Evolutionary conservation across 495 filamentous ascomycete species (phyloP).

Genomic region (Xylaria flabelliformis): DNA sequence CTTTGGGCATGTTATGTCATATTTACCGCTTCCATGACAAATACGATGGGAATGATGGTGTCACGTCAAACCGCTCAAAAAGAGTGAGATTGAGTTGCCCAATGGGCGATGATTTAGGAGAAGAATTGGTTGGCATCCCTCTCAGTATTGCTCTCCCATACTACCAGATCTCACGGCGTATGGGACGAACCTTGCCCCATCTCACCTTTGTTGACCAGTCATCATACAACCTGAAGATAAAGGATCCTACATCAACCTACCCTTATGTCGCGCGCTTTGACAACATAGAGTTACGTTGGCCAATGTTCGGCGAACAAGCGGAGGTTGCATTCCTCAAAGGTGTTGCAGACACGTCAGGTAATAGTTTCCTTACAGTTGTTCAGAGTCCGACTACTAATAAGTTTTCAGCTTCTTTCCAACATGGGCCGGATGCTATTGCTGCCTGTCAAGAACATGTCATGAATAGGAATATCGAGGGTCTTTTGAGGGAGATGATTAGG

Average conservation of each 20-base stretch:
- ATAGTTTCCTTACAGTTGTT: background rate
- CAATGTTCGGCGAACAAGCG: slow-evolving; percentile 56
- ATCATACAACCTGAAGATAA: slow-evolving; percentile 59
- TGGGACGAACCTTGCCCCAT: slow-evolving; percentile 56
- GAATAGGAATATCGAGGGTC: slow-evolving; percentile 54
- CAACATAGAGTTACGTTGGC: slow-evolving; percentile 61
- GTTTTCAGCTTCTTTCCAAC: slow-evolving; percentile 48
- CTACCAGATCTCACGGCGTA: slow-evolving; percentile 53
- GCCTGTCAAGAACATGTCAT: slow-evolving; percentile 61
- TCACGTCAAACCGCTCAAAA: slow-evolving; percentile 43
- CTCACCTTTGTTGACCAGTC: slow-evolving; percentile 59
- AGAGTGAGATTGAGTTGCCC: slow-evolving; percentile 49
- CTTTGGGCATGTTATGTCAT: slow-evolving; percentile 56
- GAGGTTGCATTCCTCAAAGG: slow-evolving; percentile 57
- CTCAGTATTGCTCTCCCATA: slow-evolving; percentile 55
- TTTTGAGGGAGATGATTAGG: slow-evolving; percentile 54
- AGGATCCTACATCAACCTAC: slow-evolving; percentile 51
- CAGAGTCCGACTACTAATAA: slow-evolving; percentile 23
- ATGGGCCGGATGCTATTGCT: slow-evolving; percentile 53
- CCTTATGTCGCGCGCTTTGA: slow-evolving; percentile 56
- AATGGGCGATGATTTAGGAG: slow-evolving; percentile 56
- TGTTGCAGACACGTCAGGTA: slow-evolving; percentile 50
- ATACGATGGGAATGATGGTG: slow-evolving; percentile 59
- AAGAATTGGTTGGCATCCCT: slow-evolving; percentile 57
- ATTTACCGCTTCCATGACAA: slow-evolving; percentile 60